Evolutionary conservation across 1,284 basidiomycete genomes (phyloP).

Genomic region (Entoloma clypeatum): DNA sequence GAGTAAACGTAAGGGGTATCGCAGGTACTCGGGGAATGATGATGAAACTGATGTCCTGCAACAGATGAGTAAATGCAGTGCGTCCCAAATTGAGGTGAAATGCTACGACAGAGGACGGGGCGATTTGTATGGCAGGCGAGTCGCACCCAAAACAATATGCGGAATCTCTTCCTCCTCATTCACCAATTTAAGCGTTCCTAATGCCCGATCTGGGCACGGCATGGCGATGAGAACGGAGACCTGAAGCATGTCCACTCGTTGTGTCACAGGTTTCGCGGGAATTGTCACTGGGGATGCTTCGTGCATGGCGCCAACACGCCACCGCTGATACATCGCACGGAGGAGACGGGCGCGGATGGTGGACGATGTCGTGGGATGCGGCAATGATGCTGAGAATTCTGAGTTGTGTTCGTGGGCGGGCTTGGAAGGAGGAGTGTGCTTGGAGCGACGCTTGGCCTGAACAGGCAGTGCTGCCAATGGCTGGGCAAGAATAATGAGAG

Average conservation of each 20-base stretch:
- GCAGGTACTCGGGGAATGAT: too few relatives aligned
- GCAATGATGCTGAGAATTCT: slow-evolving; percentile 11
- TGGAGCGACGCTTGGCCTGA: slow-evolving; percentile 28
- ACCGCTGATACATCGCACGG: slow-evolving; percentile 7
- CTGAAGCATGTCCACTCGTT: slow-evolving; percentile 35
- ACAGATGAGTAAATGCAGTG: slow-evolving; percentile 2
- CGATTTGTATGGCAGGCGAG: slow-evolving; percentile 31
- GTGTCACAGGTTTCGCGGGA: slow-evolving; percentile 13
- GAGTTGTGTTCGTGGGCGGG: slow-evolving; percentile 11
- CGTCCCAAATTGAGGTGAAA: slow-evolving; percentile 1
- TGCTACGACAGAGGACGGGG: slow-evolving; percentile 12
- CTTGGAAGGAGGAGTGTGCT: slow-evolving; percentile 11
- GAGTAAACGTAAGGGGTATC: too few relatives aligned
- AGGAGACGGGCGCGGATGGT: slow-evolving; percentile 10
- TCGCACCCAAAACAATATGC: slow-evolving; percentile 44
- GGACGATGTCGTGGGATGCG: slow-evolving; percentile 10
- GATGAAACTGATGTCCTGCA: too few relatives aligned
- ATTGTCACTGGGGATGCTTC: slow-evolving; percentile 3
- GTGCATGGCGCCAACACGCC: slow-evolving; percentile 6
- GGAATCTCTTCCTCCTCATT: slow-evolving; percentile 34
- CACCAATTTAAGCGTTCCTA: slow-evolving; percentile 14
- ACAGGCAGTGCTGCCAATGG: slow-evolving; percentile 35
- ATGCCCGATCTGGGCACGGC: slow-evolving; percentile 39
- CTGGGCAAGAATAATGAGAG: slow-evolving; percentile 19
- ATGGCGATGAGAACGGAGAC: slow-evolving; percentile 61